phyloP scores from a whole-genome alignment of 2,329 filamentous ascomycete genomes.

The Alternaria arborescens region DNA sequence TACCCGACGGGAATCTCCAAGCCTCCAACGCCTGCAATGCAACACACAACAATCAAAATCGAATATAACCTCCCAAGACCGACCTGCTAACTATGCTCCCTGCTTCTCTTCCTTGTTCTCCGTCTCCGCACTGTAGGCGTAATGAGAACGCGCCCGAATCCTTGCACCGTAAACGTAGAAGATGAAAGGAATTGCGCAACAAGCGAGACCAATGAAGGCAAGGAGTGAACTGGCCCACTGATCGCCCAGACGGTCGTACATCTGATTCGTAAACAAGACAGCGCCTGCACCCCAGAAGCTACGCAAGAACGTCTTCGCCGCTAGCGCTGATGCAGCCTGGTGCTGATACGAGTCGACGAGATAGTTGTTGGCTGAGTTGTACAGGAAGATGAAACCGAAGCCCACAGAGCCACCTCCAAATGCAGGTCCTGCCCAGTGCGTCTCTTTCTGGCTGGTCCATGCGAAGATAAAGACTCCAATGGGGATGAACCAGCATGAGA shows the following conservation, averaged over 20 bases:
- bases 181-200: constrained; percentile 82
- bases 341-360: constrained; percentile 72
- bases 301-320: constrained; percentile 81
- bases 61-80: background rate
- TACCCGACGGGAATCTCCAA: background rate
- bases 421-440: constrained; percentile 76
- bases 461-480: constrained; percentile 73
- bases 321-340: constrained; percentile 81
- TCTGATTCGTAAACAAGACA: constrained; percentile 82
- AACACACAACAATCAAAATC: constrained; percentile 9
- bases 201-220: constrained; percentile 77
- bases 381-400: constrained; percentile 84
- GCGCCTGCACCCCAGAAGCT: constrained; percentile 81
- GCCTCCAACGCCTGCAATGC: constrained; percentile 21
- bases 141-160: constrained; percentile 75
- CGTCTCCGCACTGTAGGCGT: constrained; percentile 71
- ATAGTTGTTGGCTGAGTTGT: constrained; percentile 69
- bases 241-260: constrained; percentile 71
- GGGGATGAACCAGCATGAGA: constrained; percentile 66
- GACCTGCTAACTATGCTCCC: constrained; percentile 16
- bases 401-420: constrained; percentile 73
- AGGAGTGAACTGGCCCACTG: constrained; percentile 79
- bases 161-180: constrained; percentile 80
- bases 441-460: constrained; percentile 70
- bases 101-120: constrained; percentile 51